Evolutionary conservation across 2,329 filamentous ascomycete genomes (phyloP), one percentile per base, ranked within the genome.

Genomic region (Aspergillus fumigatus): DNA sequence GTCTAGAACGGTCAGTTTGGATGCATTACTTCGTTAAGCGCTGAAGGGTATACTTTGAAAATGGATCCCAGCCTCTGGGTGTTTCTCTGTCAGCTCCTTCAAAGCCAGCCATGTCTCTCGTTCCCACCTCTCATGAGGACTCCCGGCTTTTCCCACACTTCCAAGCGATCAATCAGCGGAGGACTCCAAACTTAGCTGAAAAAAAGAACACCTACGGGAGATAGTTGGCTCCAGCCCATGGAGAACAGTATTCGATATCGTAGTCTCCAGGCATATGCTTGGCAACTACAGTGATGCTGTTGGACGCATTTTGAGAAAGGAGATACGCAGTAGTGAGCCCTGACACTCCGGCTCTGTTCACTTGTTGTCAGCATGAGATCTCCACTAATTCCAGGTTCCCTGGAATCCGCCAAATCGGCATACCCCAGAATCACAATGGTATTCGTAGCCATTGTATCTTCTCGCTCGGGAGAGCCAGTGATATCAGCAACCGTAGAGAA

Each of bases 191-290:
- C 50, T 41, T 32, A 48, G 50, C 29, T 11, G 11, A 7, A 47
- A 2, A 14, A 14, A 14, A 11, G 14, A 4, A 47, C 25, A 79
- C 86, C 59, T 66, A 89, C 86, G 88, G 90, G 58, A 88, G 72
- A 67, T 86, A 87, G 68, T 94, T 93, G 59, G 90, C 91, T 14
- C 91, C 91, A 3, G 91, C 91, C 88, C 90, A 95, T 0, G 90
- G 91, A 5, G 90, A 95, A 0, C 90, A 87, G 72, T 96, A 97
- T 78, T 95, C 88, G 63, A 92, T 88, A 63, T 93, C 89, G 73
- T 93, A 94, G 77, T 97, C 92, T 38, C 92, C 92, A 0, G 92
- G 92, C 88, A 96, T 94, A 70, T 96, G 89, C 69, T 93, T 95
- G 4, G 90, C 88, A 32, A 91, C 79, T 38, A 95, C 79, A 0